phyloP scores from a whole-genome alignment of 441 rosid genomes.

The Cnidoscolus chayamansa region DNA sequence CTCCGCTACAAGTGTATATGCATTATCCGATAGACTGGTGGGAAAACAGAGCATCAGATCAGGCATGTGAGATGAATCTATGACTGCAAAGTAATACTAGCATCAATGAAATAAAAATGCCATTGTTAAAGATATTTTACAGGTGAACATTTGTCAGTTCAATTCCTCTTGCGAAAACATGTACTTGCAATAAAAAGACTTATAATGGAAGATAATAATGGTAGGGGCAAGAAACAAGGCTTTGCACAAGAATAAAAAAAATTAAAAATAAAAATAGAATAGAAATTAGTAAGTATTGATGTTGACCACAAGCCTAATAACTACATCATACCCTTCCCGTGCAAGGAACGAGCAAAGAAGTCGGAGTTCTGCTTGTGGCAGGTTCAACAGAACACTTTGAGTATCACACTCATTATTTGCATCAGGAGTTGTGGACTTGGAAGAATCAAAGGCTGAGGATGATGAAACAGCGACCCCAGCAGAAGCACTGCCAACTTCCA shows the following conservation, averaged over 20 bases:
- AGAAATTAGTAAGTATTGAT: background rate
- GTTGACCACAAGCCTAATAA: conserved; percentile 2
- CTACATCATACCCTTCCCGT: conserved; percentile 72
- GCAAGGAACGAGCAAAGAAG: conserved; percentile 91
- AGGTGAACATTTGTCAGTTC: background rate
- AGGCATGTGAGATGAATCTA: background rate
- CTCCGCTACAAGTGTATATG: conserved; percentile 81
- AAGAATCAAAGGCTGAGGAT: conserved; percentile 36
- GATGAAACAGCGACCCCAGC: conserved; percentile 41
- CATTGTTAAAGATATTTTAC: background rate
- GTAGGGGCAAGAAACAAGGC: background rate
- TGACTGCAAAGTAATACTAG: background rate
- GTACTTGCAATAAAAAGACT: too few species aligned
- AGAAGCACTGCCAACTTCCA: conserved; percentile 39
- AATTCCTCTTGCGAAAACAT: background rate
- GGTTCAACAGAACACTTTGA: conserved; percentile 54
- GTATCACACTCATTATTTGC: conserved; percentile 54
- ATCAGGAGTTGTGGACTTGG: conserved; percentile 41
- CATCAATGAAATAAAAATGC: background rate
- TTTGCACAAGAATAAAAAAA: background rate
- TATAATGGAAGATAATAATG: background rate
- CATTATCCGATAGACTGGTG: conserved; percentile 85
- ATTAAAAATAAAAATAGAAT: background rate
- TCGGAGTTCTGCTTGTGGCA: conserved; percentile 80
- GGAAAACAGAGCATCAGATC: conserved; percentile 25